phyloP scores from a whole-genome alignment of 2,329 filamentous ascomycete genomes.

The Phialophora chinensis region DNA sequence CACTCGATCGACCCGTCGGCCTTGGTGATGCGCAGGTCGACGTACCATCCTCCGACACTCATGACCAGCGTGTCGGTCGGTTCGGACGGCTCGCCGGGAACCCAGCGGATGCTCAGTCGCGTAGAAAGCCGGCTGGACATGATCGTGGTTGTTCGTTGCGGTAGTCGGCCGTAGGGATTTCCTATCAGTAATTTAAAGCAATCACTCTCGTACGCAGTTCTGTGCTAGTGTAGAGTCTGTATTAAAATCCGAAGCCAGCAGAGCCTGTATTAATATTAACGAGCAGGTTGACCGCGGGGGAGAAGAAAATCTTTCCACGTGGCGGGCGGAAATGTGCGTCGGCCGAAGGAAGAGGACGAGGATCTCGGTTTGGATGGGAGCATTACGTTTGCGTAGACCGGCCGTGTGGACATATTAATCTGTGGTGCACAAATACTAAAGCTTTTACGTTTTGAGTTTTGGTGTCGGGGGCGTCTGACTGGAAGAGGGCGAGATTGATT shows the following conservation, averaged over 20 bases:
- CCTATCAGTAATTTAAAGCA: too few relatives aligned
- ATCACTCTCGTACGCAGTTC: neutral
- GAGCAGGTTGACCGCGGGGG: neutral
- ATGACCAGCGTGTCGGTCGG: constrained; percentile 53
- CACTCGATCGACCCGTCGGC: constrained; percentile 48
- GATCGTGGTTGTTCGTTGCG: neutral
- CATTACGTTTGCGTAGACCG: neutral
- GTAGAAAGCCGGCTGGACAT: constrained; percentile 43
- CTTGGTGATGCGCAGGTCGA: constrained; percentile 52
- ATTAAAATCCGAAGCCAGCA: neutral
- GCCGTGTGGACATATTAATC: too few relatives aligned
- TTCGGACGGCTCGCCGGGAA: constrained; percentile 49
- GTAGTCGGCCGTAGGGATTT: too few relatives aligned
- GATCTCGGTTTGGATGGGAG: neutral
- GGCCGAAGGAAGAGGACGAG: neutral
- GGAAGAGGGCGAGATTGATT: too few relatives aligned
- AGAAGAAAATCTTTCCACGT: neutral
- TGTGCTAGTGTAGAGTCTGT: neutral
- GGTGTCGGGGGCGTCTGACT: too few relatives aligned
- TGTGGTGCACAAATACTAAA: neutral
- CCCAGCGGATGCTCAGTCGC: constrained; percentile 53
- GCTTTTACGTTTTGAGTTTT: neutral
- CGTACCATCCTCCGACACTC: constrained; percentile 51
- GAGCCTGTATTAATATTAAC: too few relatives aligned
- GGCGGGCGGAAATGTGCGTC: neutral